These are phyloP conservation scores for Paxillus involutus DNA, from an alignment of 768 basidiomycete species.

Conservation along the genomic window DNA sequence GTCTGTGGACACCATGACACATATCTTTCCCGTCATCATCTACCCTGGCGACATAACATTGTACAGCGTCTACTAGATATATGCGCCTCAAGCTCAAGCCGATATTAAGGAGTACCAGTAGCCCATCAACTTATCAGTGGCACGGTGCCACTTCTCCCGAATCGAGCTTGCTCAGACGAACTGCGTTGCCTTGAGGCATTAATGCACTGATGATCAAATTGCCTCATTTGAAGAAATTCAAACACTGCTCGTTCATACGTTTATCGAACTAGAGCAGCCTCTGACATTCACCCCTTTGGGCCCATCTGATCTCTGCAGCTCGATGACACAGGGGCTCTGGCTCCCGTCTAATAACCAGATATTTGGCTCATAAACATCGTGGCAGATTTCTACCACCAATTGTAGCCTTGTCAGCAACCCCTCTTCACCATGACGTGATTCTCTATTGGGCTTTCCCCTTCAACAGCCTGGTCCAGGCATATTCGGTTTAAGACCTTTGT, in stretches of 20 bases:
- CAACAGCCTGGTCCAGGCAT: background rate
- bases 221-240: conserved; percentile 19
- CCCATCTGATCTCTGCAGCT: background rate
- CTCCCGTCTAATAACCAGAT: background rate
- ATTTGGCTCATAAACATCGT: background rate
- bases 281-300: conserved; percentile 4
- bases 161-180: conserved; percentile 8
- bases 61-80: background rate
- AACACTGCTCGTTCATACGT: conserved; percentile 6
- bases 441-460: background rate
- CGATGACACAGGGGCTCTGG: too few species aligned
- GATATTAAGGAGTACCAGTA: background rate
- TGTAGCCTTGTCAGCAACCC: background rate
- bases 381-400: background rate
- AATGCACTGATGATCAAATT: conserved; percentile 17
- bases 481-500: background rate
- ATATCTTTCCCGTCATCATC: background rate
- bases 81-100: too few species aligned
- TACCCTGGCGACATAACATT: background rate
- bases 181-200: conserved; percentile 27
- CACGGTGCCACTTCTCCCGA: conserved; percentile 9
- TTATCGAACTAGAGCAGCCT: background rate
- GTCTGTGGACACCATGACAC: background rate
- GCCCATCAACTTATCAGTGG: background rate
- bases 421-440: background rate